phyloP scores from a whole-genome alignment of 148 eudicot species.

The Tetragonia tetragonoides region DNA sequence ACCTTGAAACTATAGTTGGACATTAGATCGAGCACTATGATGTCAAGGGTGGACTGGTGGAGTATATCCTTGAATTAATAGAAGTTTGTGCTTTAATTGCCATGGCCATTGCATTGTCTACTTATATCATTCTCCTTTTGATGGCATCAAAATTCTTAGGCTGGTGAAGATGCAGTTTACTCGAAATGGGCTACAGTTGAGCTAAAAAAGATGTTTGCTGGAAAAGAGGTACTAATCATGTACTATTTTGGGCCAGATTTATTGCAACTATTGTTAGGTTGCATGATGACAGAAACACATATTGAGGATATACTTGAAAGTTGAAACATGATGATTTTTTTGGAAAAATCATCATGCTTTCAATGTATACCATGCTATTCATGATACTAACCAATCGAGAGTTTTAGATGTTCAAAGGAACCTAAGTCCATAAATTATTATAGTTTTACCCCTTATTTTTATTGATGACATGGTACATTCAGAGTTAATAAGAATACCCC shows the following conservation, averaged over 20 bases:
- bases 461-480: background rate
- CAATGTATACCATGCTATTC: too few relatives aligned
- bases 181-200: conserved; percentile 67
- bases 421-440: background rate
- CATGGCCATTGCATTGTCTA: background rate
- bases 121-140: background rate
- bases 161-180: conserved; percentile 62
- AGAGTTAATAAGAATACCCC: background rate
- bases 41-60: too few relatives aligned
- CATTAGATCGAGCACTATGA: too few relatives aligned
- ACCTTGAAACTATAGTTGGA: too few relatives aligned
- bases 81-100: background rate
- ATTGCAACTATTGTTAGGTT: background rate
- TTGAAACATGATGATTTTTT: too few relatives aligned
- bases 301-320: too few relatives aligned
- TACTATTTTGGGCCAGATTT: background rate
- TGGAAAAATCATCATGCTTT: too few relatives aligned
- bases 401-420: background rate
- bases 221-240: conserved; percentile 45
- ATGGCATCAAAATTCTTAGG: conserved; percentile 40
- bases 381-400: too few relatives aligned
- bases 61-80: background rate
- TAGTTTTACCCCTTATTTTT: background rate
- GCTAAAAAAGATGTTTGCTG: conserved; percentile 65
- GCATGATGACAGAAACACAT: background rate